Evolutionary conservation across 495 filamentous ascomycete genomes (phyloP).

Genomic region (Aspergillus mulundensis): DNA sequence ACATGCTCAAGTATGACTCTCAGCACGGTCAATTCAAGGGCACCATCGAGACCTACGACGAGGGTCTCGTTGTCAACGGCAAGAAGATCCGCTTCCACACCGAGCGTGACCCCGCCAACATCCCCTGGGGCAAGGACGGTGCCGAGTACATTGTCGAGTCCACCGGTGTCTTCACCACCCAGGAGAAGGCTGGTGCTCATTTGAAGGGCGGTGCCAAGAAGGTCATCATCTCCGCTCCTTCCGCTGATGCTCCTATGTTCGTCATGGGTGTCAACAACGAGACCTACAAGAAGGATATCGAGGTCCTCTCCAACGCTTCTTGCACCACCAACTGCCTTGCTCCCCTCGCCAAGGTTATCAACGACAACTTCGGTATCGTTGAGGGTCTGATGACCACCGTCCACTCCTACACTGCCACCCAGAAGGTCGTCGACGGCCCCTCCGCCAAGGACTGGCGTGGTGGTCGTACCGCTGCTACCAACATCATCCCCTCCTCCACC

Average conservation of each 20-base stretch:
- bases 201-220: slow-evolving; percentile 99
- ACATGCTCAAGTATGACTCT: slow-evolving; percentile 99
- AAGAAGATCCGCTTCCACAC: slow-evolving; percentile 95
- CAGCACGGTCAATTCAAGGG: slow-evolving; percentile 97
- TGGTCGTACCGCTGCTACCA: slow-evolving; percentile 96
- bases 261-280: slow-evolving; percentile 99
- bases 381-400: slow-evolving; percentile 99
- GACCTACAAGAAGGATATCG: slow-evolving; percentile 79
- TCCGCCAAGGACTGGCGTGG: slow-evolving; percentile 99
- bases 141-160: slow-evolving; percentile 98
- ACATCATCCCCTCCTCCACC: slow-evolving; percentile 99
- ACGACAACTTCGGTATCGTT: slow-evolving; percentile 95
- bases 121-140: slow-evolving; percentile 86
- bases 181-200: slow-evolving; percentile 89
- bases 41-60: slow-evolving; percentile 65
- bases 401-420: slow-evolving; percentile 99
- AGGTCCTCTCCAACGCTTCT: slow-evolving; percentile 97
- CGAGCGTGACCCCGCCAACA: slow-evolving; percentile 84
- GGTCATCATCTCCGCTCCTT: slow-evolving; percentile 98
- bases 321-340: slow-evolving; percentile 99
- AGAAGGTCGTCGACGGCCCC: slow-evolving; percentile 98
- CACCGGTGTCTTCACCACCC: slow-evolving; percentile 99
- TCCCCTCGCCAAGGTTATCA: slow-evolving; percentile 96
- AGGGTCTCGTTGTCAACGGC: slow-evolving; percentile 85
- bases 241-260: slow-evolving; percentile 99